These are phyloP conservation scores for Aspergillus pseudoglaucus DNA, from an alignment of 2,329 filamentous ascomycete species.

Conservation along the genomic window DNA sequence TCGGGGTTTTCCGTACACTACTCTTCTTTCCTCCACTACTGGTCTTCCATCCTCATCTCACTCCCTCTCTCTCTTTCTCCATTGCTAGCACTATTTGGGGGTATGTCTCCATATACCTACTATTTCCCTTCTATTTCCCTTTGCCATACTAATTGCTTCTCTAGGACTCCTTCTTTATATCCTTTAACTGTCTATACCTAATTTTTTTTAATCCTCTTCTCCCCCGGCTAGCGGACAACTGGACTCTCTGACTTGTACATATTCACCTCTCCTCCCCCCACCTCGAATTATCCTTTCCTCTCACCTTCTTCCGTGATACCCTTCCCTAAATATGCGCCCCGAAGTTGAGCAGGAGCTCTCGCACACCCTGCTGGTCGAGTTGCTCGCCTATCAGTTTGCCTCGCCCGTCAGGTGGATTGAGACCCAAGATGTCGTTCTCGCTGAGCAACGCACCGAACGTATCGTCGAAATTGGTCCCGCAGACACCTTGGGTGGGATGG, in stretches of 20 bases:
- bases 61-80: too few relatives aligned
- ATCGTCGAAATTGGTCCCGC: constrained; percentile 97
- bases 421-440: constrained; percentile 98
- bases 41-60: constrained; percentile 3
- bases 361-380: constrained; percentile 95
- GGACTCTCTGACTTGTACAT: background rate
- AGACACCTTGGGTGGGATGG: constrained; percentile 96
- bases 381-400: constrained; percentile 97
- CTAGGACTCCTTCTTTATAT: too few relatives aligned
- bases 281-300: background rate
- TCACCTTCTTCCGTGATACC: background rate
- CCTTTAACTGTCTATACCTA: background rate
- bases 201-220: constrained; percentile 2
- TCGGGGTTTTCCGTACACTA: constrained; percentile 5
- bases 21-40: constrained; percentile 10
- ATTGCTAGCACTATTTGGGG: too few relatives aligned
- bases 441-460: constrained; percentile 89
- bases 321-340: constrained; percentile 68
- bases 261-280: background rate
- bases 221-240: background rate
- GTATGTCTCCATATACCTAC: too few relatives aligned
- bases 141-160: too few relatives aligned
- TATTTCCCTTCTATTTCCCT: too few relatives aligned
- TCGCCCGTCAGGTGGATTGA: constrained; percentile 99
- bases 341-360: constrained; percentile 99